These are phyloP conservation scores for Mycogone perniciosa DNA, from an alignment of 2,329 filamentous ascomycete species.

Conservation along the genomic window DNA sequence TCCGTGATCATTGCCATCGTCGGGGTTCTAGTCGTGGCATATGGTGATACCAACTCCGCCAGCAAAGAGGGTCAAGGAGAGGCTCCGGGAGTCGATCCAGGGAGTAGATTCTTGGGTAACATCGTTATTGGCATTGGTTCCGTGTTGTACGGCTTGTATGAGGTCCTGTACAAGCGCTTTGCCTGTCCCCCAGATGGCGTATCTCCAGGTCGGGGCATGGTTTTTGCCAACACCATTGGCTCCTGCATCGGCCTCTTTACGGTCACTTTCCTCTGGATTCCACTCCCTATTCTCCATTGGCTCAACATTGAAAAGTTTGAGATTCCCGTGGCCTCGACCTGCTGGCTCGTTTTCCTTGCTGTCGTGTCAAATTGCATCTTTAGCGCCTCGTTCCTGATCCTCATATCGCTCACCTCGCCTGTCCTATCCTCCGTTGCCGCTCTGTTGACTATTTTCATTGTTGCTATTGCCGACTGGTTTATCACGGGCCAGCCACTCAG, in stretches of 20 bases:
- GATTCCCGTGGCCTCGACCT: slow-evolving; percentile 70
- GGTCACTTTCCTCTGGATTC: slow-evolving; percentile 82
- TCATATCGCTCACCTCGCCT: slow-evolving; percentile 88
- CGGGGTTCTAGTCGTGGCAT: slow-evolving; percentile 91
- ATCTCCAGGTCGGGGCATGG: slow-evolving; percentile 78
- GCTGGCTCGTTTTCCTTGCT: slow-evolving; percentile 71
- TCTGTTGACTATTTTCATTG: slow-evolving; percentile 92
- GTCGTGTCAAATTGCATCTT: slow-evolving; percentile 87
- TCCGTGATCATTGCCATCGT: slow-evolving; percentile 81
- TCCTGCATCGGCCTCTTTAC: slow-evolving; percentile 84
- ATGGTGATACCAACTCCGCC: slow-evolving; percentile 63
- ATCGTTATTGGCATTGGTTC: slow-evolving; percentile 86
- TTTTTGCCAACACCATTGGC: slow-evolving; percentile 92
- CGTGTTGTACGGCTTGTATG: slow-evolving; percentile 92
- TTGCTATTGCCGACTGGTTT: slow-evolving; percentile 85
- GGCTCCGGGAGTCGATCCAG: slow-evolving; percentile 42
- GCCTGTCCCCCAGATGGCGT: slow-evolving; percentile 91
- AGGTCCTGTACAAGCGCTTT: slow-evolving; percentile 89
- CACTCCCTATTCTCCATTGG: slow-evolving; percentile 75
- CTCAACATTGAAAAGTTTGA: slow-evolving; percentile 76
- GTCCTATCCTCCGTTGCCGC: slow-evolving; percentile 90
- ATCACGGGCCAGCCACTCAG: slow-evolving; percentile 72
- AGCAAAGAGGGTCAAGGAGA: slow-evolving; percentile 33
- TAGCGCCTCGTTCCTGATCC: slow-evolving; percentile 83
- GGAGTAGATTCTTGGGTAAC: slow-evolving; percentile 74